Conservation (phyloP, 2,329 filamentous ascomycete genomes). For the Verticillium nubilum region DNA sequence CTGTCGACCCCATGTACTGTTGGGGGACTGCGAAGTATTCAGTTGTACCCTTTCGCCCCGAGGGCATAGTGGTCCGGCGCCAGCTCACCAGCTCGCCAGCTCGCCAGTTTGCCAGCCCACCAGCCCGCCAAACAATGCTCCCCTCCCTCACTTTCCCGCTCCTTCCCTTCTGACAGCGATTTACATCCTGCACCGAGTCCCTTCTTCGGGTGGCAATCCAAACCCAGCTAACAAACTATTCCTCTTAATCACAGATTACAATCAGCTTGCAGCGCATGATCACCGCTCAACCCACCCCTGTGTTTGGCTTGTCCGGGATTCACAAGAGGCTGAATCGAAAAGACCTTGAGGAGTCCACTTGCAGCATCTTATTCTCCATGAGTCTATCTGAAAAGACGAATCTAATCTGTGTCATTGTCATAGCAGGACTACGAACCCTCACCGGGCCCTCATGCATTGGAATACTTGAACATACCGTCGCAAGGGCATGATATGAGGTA, state of each 20-base stretch:
- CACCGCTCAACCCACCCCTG: neutral
- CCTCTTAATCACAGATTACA: neutral
- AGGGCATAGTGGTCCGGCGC: neutral
- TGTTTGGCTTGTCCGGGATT: neutral
- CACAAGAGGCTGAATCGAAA: neutral
- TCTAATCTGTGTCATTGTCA: conserved; percentile 20
- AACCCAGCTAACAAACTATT: neutral
- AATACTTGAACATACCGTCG: conserved; percentile 47
- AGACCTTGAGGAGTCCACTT: neutral
- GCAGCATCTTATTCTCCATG: neutral
- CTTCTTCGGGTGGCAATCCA: neutral
- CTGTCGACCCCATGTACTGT: conserved; percentile 10
- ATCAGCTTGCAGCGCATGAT: neutral
- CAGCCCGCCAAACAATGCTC: neutral
- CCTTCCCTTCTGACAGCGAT: neutral
- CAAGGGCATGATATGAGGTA: conserved; percentile 50
- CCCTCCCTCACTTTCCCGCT: neutral
- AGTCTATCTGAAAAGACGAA: conserved; percentile 6
- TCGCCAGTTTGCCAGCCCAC: neutral
- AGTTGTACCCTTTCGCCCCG: neutral
- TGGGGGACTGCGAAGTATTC: neutral
- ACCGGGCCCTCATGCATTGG: conserved; percentile 40
- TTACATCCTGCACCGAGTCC: neutral
- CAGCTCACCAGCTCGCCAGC: neutral
- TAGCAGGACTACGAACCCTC: conserved; percentile 52